Evolutionary conservation across 2,329 filamentous ascomycete species (phyloP), one percentile per base, ranked within the genome.

Genomic region (Mycosphaerella sp.): DNA sequence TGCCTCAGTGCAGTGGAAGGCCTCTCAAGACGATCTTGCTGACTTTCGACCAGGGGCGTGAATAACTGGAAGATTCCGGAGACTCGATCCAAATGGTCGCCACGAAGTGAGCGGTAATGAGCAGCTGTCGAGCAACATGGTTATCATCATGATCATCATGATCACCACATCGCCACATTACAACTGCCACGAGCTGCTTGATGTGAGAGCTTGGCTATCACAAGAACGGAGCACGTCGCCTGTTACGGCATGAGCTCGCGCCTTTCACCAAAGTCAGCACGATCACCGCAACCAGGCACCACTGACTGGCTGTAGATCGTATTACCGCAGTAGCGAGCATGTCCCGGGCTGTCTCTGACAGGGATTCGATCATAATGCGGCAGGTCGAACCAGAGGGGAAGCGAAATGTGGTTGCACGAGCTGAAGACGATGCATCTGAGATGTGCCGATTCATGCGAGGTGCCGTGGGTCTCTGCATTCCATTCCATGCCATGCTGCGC

Each of bases 11-110:
- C 6, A 21, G 14, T 25, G 17, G 21, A 18, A 21, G 7, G 36
- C 17, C 36, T 13, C 10, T 7, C 8, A 12, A 41, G 17, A 12
- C 30, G 13, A 12, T 16, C 37, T 5, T 30, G 43, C 50, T 56
- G 36, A 54, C 41, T 17, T 17, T 39, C 17, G 13, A n/a, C 44
- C 49, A 57, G 58, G 74, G 81, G 79, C 17, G 87, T 95, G 14
- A 97, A 97, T 66, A 89, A 94, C 64, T 97, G 93, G 93, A 76
- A 78, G 43, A 70, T 91, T 51, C 85, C 85, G 6, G 52, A 58
- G n/a, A 32, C 30, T 32, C 39, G 47, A 16, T 47, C 47, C 10
- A 48, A 53, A 40, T 54, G 52, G 52, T 45, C 40, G 21, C 52
- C 46, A 35, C 34, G 41, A 37, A 43, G 44, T 36, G 45, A 48